Conservation (phyloP, 257 asterid species). For the Marsdenia floribunda region DNA sequence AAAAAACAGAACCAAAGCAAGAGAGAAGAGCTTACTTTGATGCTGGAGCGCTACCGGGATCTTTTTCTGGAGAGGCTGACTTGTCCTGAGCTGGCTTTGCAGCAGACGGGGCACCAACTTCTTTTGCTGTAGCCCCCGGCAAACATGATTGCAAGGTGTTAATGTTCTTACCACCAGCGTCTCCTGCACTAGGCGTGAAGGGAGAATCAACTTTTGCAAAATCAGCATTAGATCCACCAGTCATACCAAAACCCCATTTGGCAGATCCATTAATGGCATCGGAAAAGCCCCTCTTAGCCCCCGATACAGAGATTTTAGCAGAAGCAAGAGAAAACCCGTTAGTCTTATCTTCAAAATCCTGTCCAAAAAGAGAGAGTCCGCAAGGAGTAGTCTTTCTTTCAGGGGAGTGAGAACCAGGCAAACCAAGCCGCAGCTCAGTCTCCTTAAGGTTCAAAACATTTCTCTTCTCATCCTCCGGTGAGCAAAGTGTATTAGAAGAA, state of each 20-base stretch:
- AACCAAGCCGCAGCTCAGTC: slow-evolving; percentile 81
- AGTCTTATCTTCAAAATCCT: slow-evolving; percentile 46
- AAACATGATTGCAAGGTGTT: slow-evolving; percentile 14
- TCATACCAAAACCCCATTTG: slow-evolving; percentile 57
- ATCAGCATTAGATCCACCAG: slow-evolving; percentile 54
- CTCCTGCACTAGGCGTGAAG: slow-evolving; percentile 35
- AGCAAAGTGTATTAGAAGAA: slow-evolving; percentile 24
- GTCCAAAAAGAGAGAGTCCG: slow-evolving; percentile 55
- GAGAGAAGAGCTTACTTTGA: slow-evolving; percentile 40
- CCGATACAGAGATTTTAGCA: slow-evolving; percentile 39
- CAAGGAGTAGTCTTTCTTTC: slow-evolving; percentile 31
- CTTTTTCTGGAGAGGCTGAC: slow-evolving; percentile 28
- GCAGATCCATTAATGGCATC: slow-evolving; percentile 71
- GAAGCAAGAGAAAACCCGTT: slow-evolving; percentile 17
- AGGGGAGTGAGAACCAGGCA: slow-evolving; percentile 68
- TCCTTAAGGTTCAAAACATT: slow-evolving; percentile 41
- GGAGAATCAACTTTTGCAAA: slow-evolving; percentile 28
- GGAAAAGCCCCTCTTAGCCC: slow-evolving; percentile 67
- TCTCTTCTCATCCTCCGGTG: slow-evolving; percentile 21
- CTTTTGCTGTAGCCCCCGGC: slow-evolving; percentile 28
- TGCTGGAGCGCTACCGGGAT: slow-evolving; percentile 46
- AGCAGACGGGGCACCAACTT: slow-evolving; percentile 23
- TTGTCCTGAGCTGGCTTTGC: slow-evolving; percentile 39
- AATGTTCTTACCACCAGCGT: slow-evolving; percentile 17
- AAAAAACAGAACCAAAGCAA: not conserved